A percentile compares a stretch with the other conserved stretches of the same genome.
Evolutionary conservation across 176 grass and related monocot species (phyloP).

Genomic region (Secale cereale): DNA sequence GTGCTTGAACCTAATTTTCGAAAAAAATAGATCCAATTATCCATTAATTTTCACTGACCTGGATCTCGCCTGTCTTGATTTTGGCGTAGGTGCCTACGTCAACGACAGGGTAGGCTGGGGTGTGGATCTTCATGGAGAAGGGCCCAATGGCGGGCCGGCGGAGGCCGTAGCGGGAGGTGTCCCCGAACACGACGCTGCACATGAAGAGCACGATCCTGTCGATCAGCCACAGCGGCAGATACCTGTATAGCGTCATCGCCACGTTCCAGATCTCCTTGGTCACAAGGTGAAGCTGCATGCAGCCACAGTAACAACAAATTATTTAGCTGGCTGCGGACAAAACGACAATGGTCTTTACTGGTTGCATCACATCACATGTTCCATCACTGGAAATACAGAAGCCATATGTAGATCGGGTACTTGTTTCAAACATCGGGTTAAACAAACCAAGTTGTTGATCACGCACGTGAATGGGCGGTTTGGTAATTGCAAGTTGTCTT

Average conservation of each 20-base stretch:
- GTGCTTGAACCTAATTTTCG: too few species aligned
- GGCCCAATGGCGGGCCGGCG: conserved; percentile 50
- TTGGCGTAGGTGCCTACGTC: conserved; percentile 61
- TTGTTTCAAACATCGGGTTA: too few species aligned
- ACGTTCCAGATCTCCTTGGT: conserved; percentile 58
- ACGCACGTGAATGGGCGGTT: too few species aligned
- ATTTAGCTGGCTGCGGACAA: neutral
- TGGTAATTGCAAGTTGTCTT: too few species aligned
- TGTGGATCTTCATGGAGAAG: conserved; percentile 49
- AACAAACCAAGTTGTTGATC: too few species aligned
- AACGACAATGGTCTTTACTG: too few species aligned
- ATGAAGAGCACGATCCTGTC: conserved; percentile 54
- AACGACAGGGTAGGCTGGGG: conserved; percentile 41
- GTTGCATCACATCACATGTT: too few species aligned
- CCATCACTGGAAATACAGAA: neutral
- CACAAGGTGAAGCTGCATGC: conserved; percentile 66
- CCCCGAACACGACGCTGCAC: conserved; percentile 48
- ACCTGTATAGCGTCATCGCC: conserved; percentile 46
- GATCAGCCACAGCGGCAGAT: conserved; percentile 39
- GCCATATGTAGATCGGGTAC: too few species aligned
- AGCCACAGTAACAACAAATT: neutral
- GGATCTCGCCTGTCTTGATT: conserved; percentile 58
- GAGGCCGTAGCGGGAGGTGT: conserved; percentile 64
- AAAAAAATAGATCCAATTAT: neutral
- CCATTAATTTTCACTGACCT: neutral